Percentiles rank a stretch among this genome's conserved stretches.
Evolutionary conservation across 1,284 basidiomycete species (phyloP).

Genomic region (Chondrostereum purpureum): DNA sequence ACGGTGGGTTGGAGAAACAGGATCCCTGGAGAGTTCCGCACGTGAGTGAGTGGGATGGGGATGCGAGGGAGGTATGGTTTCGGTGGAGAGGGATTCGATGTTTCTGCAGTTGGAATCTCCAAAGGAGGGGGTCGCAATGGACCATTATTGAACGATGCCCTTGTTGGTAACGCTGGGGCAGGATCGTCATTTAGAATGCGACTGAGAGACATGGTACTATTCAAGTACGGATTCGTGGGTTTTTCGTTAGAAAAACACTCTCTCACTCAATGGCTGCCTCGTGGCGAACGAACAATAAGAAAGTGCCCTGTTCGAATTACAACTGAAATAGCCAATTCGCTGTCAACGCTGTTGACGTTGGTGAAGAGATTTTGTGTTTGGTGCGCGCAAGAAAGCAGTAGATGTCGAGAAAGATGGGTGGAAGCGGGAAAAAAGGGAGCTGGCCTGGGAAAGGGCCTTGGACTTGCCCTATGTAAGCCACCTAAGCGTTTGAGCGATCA

Average conservation of each 20-base stretch:
- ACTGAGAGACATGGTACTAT: conserved; percentile 64
- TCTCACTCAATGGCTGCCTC: too few species aligned
- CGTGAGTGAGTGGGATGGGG: conserved; percentile 4
- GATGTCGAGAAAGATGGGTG: neutral
- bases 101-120: conserved; percentile 18
- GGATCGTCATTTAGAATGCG: conserved; percentile 71
- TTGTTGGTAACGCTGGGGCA: conserved; percentile 24
- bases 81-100: neutral
- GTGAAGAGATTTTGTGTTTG: too few species aligned
- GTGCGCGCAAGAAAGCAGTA: too few species aligned
- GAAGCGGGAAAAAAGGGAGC: neutral
- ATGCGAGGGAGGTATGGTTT: conserved; percentile 1
- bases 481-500: neutral
- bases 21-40: conserved; percentile 2
- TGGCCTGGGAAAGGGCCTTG: neutral
- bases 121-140: conserved; percentile 20
- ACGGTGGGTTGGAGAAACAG: conserved; percentile 4
- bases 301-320: too few species aligned
- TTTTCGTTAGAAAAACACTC: too few species aligned
- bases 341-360: neutral
- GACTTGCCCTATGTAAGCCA: neutral
- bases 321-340: too few species aligned
- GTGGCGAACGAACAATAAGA: too few species aligned
- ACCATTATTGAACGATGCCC: conserved; percentile 17
- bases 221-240: too few species aligned